Percentiles rank a stretch among this genome's conserved stretches.
phyloP scores from a whole-genome alignment of 202 grass and related monocot species.

The Panicum hallii region DNA sequence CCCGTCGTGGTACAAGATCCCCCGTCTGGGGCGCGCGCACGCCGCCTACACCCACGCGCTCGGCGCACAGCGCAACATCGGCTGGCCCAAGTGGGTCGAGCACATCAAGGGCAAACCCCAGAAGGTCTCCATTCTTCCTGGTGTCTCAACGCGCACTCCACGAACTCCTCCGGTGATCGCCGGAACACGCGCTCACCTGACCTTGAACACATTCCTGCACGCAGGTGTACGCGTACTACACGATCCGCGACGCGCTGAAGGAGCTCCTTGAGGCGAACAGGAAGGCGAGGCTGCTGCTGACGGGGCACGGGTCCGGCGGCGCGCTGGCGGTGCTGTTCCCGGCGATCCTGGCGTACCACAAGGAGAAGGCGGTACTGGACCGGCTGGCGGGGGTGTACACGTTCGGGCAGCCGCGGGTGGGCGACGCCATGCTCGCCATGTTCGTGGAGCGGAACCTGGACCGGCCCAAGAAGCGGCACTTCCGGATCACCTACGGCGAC shows the following conservation, averaged over 20 bases:
- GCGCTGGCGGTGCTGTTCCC: slow-evolving; percentile 76
- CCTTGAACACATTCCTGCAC: background rate
- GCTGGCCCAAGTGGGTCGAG: slow-evolving; percentile 57
- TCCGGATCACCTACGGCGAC: slow-evolving; percentile 62
- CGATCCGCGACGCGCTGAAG: slow-evolving; percentile 62
- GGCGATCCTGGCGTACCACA: slow-evolving; percentile 65
- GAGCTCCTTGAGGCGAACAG: slow-evolving; percentile 49
- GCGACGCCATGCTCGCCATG: slow-evolving; percentile 68
- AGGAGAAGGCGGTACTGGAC: slow-evolving; percentile 58
- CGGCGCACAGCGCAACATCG: slow-evolving; percentile 69
- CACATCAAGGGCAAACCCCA: slow-evolving; percentile 44
- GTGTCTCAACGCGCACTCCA: background rate
- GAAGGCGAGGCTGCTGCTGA: slow-evolving; percentile 74
- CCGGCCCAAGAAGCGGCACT: slow-evolving; percentile 59
- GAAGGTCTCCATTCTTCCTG: background rate
- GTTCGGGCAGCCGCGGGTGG: slow-evolving; percentile 86
- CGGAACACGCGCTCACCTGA: background rate
- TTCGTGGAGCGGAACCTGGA: slow-evolving; percentile 62
- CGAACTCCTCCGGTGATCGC: background rate
- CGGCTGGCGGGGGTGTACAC: slow-evolving; percentile 62
- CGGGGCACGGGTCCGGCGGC: slow-evolving; percentile 78
- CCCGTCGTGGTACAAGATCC: slow-evolving; percentile 73
- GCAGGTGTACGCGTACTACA: slow-evolving; percentile 75
- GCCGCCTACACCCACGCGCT: slow-evolving; percentile 79
- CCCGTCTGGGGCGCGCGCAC: slow-evolving; percentile 64